phyloP scores from a whole-genome alignment of 768 basidiomycete genomes.

The Lactarius hengduanensis region DNA sequence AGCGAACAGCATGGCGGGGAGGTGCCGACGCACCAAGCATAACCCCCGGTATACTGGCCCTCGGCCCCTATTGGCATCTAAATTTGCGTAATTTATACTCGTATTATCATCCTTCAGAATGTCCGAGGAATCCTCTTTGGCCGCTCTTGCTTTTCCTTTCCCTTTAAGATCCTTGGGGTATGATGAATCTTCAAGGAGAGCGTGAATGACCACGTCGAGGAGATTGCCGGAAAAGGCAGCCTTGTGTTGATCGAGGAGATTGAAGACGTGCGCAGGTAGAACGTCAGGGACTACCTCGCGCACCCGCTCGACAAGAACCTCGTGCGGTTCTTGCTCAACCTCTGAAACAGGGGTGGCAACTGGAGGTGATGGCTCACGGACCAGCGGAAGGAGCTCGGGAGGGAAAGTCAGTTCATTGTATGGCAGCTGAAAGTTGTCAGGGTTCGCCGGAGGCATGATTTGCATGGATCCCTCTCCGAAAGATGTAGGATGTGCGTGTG shows the following conservation, averaged over 20 bases:
- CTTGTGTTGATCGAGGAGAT: slow-evolving; percentile 48
- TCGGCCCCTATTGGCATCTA: slow-evolving; percentile 44
- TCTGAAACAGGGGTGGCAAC: neutral
- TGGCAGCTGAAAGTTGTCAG: neutral
- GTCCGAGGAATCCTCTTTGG: slow-evolving; percentile 26
- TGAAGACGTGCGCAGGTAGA: slow-evolving; percentile 49
- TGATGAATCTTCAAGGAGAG: slow-evolving; percentile 57
- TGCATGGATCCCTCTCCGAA: neutral
- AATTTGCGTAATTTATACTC: slow-evolving; percentile 55
- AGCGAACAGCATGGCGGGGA: slow-evolving; percentile 13
- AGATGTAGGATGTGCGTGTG: neutral
- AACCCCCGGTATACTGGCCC: slow-evolving; percentile 49
- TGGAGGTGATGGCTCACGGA: neutral
- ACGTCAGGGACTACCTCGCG: slow-evolving; percentile 74
- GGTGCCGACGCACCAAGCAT: slow-evolving; percentile 46
- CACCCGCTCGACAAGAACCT: slow-evolving; percentile 46
- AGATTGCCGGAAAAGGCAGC: slow-evolving; percentile 40
- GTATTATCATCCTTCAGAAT: slow-evolving; percentile 33
- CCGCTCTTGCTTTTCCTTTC: slow-evolving; percentile 43
- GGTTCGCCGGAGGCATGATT: neutral
- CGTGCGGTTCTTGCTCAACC: slow-evolving; percentile 20
- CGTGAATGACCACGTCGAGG: slow-evolving; percentile 55
- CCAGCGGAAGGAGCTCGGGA: neutral
- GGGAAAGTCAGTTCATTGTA: neutral
- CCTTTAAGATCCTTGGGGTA: slow-evolving; percentile 55